Conservation (phyloP, 2,329 filamentous ascomycete genomes). For the Stylonectria norvegica region DNA sequence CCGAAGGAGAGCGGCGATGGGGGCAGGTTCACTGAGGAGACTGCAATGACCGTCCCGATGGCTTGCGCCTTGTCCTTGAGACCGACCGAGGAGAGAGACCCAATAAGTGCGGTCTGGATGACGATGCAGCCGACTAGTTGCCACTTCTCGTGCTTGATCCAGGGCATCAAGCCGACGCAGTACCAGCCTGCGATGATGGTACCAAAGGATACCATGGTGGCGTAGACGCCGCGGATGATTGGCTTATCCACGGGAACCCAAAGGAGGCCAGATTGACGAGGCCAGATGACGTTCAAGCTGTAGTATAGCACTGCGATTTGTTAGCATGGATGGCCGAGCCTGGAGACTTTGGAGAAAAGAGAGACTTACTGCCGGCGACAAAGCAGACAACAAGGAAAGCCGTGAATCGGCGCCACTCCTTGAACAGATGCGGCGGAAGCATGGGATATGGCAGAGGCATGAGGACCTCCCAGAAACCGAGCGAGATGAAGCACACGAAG, state of each 20-base stretch:
- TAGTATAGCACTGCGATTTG: conserved; percentile 20
- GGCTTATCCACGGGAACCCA: conserved; percentile 22
- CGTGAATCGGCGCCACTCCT: conserved; percentile 20
- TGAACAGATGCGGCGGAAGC: conserved; percentile 23
- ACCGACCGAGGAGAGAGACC: conserved; percentile 30
- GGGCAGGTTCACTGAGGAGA: conserved; percentile 26
- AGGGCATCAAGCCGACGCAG: conserved; percentile 25
- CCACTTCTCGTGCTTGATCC: conserved; percentile 26
- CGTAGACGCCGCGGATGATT: conserved; percentile 23
- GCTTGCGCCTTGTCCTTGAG: conserved; percentile 30
- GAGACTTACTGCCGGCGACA: conserved; percentile 15
- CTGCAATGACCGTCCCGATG: conserved; percentile 29
- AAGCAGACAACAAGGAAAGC: conserved; percentile 14
- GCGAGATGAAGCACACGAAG: conserved; percentile 14
- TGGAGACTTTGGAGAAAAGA: neutral
- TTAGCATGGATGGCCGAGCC: neutral
- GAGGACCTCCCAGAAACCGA: conserved; percentile 20
- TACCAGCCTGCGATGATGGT: conserved; percentile 23
- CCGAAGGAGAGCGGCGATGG: conserved; percentile 30
- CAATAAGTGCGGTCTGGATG: conserved; percentile 31
- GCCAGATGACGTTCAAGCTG: conserved; percentile 23
- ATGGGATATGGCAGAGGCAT: conserved; percentile 19
- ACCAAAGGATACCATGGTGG: conserved; percentile 22
- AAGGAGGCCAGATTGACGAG: conserved; percentile 22
- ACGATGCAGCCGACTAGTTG: conserved; percentile 30